Conservation (phyloP, 352 stramenopile species). For the Pythium guiyangense region DNA sequence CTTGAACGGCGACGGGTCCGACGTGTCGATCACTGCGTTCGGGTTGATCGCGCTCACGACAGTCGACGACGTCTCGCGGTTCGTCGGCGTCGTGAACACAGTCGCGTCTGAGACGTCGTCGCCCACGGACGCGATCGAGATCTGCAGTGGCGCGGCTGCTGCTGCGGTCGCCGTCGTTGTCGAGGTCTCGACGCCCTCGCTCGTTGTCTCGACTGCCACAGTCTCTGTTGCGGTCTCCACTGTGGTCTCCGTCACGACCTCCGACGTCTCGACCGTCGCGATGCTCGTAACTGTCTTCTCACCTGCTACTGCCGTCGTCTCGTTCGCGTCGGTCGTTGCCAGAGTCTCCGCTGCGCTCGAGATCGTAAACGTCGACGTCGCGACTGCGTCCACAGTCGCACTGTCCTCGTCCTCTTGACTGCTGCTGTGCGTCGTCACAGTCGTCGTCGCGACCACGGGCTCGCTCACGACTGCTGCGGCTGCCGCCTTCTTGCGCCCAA, state of each 20-base stretch:
- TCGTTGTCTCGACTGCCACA: not conserved
- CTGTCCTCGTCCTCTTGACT: not conserved
- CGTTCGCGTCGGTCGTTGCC: not conserved
- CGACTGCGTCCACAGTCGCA: not conserved
- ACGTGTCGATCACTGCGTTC: conserved; percentile 24
- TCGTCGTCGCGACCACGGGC: not conserved
- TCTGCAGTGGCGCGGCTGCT: conserved; percentile 1
- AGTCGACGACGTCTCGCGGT: not conserved
- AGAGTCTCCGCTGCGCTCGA: not conserved
- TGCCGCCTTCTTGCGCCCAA: conserved; percentile 12
- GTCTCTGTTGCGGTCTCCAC: not conserved
- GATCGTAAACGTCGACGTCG: conserved; percentile 1
- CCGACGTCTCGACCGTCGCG: not conserved
- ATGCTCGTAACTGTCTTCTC: no score
- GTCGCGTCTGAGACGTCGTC: not conserved
- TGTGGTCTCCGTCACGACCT: not conserved
- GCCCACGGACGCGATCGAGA: conserved; percentile 1
- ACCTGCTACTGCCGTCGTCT: not conserved
- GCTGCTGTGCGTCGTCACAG: not conserved
- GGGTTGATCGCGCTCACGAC: conserved; percentile 5
- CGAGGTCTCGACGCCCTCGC: not conserved
- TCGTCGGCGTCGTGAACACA: not conserved
- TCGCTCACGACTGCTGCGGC: not conserved
- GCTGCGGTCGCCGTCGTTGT: not conserved
- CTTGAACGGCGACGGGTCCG: conserved; percentile 25